These are phyloP conservation scores for Boletus barrowsii DNA, from an alignment of 768 basidiomycete genomes.

Conservation along the genomic window DNA sequence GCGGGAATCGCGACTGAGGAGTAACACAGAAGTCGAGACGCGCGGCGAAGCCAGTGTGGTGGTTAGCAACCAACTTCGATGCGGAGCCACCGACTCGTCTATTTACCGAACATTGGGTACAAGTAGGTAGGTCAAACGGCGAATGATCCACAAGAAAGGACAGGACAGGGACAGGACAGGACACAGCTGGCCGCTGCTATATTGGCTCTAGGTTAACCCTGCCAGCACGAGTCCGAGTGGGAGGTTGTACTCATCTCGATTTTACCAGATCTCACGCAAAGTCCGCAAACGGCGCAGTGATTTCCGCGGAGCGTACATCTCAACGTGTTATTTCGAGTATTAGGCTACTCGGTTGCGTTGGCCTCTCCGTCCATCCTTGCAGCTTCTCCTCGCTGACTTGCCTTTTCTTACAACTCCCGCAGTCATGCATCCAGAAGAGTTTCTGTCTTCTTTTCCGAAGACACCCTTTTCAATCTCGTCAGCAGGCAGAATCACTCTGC, in stretches of 20 bases:
- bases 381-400: constrained; percentile 16
- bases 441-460: constrained; percentile 6
- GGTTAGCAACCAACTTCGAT: constrained; percentile 19
- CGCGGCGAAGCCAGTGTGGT: constrained; percentile 12
- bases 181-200: background rate
- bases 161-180: background rate
- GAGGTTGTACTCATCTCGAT: constrained; percentile 10
- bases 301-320: constrained; percentile 31
- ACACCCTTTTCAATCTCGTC: constrained; percentile 9
- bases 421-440: constrained; percentile 11
- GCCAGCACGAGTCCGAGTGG: background rate
- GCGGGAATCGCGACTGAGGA: constrained; percentile 3
- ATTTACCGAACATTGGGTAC: background rate
- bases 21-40: constrained; percentile 8
- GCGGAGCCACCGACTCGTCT: constrained; percentile 9
- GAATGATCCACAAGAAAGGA: background rate
- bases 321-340: constrained; percentile 24
- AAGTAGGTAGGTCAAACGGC: background rate
- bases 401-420: constrained; percentile 11
- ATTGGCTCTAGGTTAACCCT: background rate
- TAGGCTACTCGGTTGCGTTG: constrained; percentile 23
- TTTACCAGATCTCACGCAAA: constrained; percentile 23
- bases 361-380: constrained; percentile 5
- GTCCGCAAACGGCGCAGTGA: constrained; percentile 24
- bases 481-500: background rate